Percentiles rank a stretch among this genome's conserved stretches.
Evolutionary conservation across 345 rosid species (phyloP).

Genomic region (Eucalyptus erythrocorys): DNA sequence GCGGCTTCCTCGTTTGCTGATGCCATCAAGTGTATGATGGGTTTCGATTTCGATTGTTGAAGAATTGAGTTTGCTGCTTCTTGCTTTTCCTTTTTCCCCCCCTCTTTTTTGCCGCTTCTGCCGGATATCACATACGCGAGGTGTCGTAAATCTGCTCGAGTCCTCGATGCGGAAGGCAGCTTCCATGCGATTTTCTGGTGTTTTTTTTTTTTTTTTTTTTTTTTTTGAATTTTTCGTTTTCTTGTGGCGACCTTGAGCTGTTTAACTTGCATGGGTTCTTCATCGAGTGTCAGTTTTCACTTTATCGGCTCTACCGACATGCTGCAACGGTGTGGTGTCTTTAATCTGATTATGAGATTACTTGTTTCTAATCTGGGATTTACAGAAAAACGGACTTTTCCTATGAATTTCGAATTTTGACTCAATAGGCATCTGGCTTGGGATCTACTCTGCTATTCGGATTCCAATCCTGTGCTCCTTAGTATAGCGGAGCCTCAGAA

Average conservation of each 20-base stretch:
- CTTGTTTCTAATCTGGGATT: not conserved
- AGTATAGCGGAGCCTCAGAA: not conserved
- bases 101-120: not conserved
- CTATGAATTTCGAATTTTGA: not conserved
- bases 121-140: not conserved
- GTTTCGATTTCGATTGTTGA: not conserved
- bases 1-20: not conserved
- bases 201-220: not conserved
- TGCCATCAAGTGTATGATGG: not conserved
- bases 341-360: not conserved
- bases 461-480: not conserved
- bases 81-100: too few relatives aligned
- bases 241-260: not conserved
- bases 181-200: not conserved
- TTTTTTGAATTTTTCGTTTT: not conserved
- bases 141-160: not conserved
- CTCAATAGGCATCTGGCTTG: not conserved
- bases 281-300: not conserved
- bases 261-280: not conserved
- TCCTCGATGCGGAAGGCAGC: not conserved
- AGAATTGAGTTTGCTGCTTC: not conserved
- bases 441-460: not conserved
- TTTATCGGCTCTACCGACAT: not conserved
- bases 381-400: not conserved
- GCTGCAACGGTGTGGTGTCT: not conserved